Base-by-base conservation (phyloP, 352 stramenopile species). In the Phytopythium ostracodes region DNA sequence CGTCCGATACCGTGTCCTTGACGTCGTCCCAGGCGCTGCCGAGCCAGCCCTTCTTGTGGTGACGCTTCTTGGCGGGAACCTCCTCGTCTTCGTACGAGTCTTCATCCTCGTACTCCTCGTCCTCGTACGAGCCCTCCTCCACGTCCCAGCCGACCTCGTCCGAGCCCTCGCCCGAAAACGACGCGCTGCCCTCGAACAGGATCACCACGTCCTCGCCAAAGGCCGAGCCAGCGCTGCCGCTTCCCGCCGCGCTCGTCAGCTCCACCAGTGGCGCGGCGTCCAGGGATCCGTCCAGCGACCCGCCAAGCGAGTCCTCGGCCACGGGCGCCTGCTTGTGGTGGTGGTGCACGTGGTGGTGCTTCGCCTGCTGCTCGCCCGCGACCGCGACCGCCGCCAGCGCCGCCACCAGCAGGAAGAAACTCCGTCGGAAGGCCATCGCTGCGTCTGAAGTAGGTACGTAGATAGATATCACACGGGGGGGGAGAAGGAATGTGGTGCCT, bases 381-480 rank as follows among this genome's bases (percentile, higher is more conserved):
- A 73, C 65, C 47, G 56, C 62, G 29, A 46, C 38, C 6, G 62
- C 67, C 2, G 57, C 64, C 36, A 78, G 44, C 44, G 71, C 65
- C 31, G 65, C 62, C 38, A 71, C 58, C 24, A 78, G 50, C 31
- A 75, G 24, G 62, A 71, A 68, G 36, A 75, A 75, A 35, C 24
- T 65, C 47, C 53, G 61, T 31, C 71, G 65, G 61, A 68, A 73
- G 33, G 61, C 64, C 67, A 77, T 77, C 43, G 18, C 29, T 12
- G 20, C 24, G 24, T 15, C 6, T 18, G 27, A 33, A 22, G 22
- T 33, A 18, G 25, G 29, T 33, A 33, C 29, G 29, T 33, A 7
- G 4, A 3, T 33, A 7, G 29, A 33, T 33, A 33, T 33, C 29
- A 33, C n/a, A 33, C 29, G 29, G 7, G 29, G 29, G 29, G 29